Percentiles rank a stretch among this genome's conserved stretches.
These are phyloP conservation scores for Colletotrichum sp. DNA, from an alignment of 2,329 filamentous ascomycete species.

Conservation along the genomic window DNA sequence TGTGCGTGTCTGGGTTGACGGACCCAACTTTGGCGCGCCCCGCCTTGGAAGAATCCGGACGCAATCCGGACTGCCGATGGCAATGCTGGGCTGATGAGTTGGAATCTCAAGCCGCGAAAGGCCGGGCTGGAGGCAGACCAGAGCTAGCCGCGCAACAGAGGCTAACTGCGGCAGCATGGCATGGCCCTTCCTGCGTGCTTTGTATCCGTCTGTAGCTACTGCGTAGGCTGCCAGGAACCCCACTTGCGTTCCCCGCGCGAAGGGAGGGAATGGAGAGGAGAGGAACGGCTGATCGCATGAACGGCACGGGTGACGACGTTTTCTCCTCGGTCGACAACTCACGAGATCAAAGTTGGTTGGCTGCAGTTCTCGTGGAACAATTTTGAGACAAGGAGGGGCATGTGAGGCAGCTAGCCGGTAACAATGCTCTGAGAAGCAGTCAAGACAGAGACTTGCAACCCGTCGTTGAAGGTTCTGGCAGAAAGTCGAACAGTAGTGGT, in stretches of 20 bases:
- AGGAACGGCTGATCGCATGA: neutral
- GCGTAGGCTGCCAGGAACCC: neutral
- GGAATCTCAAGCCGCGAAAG: neutral
- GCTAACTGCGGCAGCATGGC: neutral
- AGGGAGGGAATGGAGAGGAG: neutral
- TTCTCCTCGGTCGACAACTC: neutral
- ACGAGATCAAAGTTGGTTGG: neutral
- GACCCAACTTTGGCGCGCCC: neutral
- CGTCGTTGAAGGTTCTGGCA: neutral
- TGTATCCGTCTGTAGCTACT: neutral
- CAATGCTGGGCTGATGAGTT: neutral
- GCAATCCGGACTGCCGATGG: neutral
- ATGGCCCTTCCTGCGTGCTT: neutral
- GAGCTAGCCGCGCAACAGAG: neutral
- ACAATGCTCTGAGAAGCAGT: neutral
- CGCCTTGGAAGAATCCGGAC: neutral
- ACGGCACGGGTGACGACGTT: slow-evolving; percentile 3
- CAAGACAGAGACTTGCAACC: neutral
- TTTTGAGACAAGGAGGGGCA: neutral
- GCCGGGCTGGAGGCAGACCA: neutral
- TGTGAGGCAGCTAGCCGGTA: slow-evolving; percentile 1
- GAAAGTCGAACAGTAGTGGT: neutral
- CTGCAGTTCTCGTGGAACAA: neutral
- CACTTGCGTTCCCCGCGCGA: neutral
- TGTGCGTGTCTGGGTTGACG: neutral